Conservation (phyloP, 192 early-diverging fungal species). For the Coemansia sp. region DNA sequence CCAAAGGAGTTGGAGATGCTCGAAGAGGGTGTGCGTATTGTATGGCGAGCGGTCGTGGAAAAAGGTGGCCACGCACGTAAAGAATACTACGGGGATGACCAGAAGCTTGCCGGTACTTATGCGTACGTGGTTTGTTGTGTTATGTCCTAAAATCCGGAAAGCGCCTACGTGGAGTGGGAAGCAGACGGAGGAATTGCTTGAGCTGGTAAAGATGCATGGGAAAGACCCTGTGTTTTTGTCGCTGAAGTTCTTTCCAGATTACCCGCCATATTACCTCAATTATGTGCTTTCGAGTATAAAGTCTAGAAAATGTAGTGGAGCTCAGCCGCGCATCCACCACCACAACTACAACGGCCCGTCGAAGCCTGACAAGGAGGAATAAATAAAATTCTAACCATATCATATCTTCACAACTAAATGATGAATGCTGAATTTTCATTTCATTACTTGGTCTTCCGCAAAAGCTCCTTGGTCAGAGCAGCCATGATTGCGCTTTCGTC, state of each 20-base stretch:
- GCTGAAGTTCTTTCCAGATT: constrained; percentile 45
- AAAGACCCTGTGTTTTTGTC: constrained; percentile 38
- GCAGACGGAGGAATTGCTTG: constrained; percentile 5
- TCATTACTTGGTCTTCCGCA: constrained; percentile 20
- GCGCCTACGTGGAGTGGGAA: constrained; percentile 29
- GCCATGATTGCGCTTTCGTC: constrained; percentile 38
- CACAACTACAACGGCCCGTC: too few species aligned
- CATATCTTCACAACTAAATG: too few species aligned
- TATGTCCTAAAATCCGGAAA: constrained; percentile 25
- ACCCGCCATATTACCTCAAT: constrained; percentile 20
- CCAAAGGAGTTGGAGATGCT: constrained; percentile 4
- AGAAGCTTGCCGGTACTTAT: background rate
- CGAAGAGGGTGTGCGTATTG: constrained; percentile 9
- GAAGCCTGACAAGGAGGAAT: too few species aligned
- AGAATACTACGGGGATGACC: constrained; percentile 1
- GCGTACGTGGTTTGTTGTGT: constrained; percentile 10
- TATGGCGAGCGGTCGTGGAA: constrained; percentile 35
- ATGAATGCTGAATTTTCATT: too few species aligned
- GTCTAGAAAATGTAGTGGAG: too few species aligned
- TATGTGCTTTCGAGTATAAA: background rate
- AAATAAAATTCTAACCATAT: too few species aligned
- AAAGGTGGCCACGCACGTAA: constrained; percentile 19
- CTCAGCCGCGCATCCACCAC: background rate
- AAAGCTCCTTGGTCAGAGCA: constrained; percentile 27
- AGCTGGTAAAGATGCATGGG: constrained; percentile 21